Conservation (phyloP, 768 basidiomycete genomes). For the Russula foetens region DNA sequence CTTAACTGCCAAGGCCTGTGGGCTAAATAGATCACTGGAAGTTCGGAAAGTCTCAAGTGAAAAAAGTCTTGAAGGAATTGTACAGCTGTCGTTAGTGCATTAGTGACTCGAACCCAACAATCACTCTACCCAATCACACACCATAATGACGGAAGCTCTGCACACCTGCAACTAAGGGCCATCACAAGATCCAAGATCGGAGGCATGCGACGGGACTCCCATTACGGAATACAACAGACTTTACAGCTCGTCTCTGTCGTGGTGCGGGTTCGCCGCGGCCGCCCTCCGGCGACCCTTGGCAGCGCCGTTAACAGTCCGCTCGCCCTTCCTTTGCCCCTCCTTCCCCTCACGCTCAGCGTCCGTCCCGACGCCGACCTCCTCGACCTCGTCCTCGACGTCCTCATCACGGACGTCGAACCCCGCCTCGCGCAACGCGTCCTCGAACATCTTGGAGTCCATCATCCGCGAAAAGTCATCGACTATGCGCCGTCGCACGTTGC, state of each 20-base stretch:
- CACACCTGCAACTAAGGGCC: no score
- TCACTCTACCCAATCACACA: no score
- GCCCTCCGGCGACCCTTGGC: slow-evolving; percentile 9
- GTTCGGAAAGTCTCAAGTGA: not conserved
- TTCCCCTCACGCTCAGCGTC: slow-evolving; percentile 24
- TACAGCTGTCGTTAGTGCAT: not conserved
- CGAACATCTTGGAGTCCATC: slow-evolving; percentile 30
- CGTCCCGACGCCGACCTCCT: slow-evolving; percentile 3
- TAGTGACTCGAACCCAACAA: no score
- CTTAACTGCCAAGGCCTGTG: not conserved
- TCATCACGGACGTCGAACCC: slow-evolving; percentile 42
- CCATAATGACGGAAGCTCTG: no score
- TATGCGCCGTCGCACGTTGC: slow-evolving; percentile 16
- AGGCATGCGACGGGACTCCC: no score
- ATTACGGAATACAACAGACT: not conserved
- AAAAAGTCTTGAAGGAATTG: not conserved
- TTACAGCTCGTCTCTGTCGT: slow-evolving; percentile 9
- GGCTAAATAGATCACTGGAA: not conserved
- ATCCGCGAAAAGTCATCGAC: slow-evolving; percentile 26
- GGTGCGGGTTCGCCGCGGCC: not conserved
- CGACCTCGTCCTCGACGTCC: slow-evolving; percentile 20
- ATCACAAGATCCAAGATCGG: no score
- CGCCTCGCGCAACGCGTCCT: slow-evolving; percentile 44
- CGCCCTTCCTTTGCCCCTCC: not conserved
- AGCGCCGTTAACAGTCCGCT: not conserved